Conservation (phyloP, 495 filamentous ascomycete species). For the Penicillium manginii region DNA sequence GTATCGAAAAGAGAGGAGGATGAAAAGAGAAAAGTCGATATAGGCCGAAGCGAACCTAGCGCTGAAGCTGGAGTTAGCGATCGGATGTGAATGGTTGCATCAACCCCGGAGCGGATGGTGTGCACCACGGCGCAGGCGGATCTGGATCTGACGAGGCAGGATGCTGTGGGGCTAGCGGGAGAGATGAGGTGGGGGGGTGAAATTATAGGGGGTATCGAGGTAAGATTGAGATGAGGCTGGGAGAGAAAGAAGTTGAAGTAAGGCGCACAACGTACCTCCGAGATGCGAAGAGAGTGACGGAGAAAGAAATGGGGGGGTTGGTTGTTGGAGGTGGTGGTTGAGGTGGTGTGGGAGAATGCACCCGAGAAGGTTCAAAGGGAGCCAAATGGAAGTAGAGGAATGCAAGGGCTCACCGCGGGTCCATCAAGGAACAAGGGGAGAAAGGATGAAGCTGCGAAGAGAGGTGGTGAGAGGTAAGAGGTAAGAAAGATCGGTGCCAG, state of each 20-base stretch:
- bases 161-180: not conserved
- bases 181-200: conserved; percentile 1
- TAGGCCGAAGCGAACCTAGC: conserved; percentile 38
- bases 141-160: conserved; percentile 17
- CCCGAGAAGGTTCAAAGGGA: conserved; percentile 12
- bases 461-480: conserved; percentile 11
- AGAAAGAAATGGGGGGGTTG: conserved; percentile 23
- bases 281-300: conserved; percentile 36
- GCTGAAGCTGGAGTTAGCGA: conserved; percentile 39
- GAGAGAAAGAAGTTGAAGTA: not conserved
- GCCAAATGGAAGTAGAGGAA: conserved; percentile 12
- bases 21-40: conserved; percentile 12
- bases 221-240: not conserved
- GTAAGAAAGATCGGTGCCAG: not conserved
- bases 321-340: conserved; percentile 3
- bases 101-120: conserved; percentile 29
- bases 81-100: conserved; percentile 23
- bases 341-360: conserved; percentile 16
- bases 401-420: conserved; percentile 21
- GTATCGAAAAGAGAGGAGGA: conserved; percentile 5
- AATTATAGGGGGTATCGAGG: not conserved
- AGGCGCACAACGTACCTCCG: conserved; percentile 28
- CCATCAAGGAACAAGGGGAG: conserved; percentile 25
- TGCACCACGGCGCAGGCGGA: conserved; percentile 15
- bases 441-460: not conserved